Conservation (phyloP, 2,329 filamentous ascomycete genomes). For the Aspergillus clavatus region DNA sequence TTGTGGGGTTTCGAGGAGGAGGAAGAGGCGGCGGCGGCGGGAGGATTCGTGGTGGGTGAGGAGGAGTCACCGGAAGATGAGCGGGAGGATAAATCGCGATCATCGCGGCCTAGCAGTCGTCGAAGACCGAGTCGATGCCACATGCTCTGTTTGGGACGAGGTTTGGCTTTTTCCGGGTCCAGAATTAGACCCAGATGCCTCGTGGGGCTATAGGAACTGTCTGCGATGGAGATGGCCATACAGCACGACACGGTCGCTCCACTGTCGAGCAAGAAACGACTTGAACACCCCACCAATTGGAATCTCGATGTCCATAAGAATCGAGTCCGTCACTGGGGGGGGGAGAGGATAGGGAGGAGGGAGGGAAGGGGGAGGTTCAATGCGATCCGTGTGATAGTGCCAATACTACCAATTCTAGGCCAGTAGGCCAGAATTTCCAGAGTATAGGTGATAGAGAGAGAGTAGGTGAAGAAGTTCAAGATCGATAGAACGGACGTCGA, state of each 20-base stretch:
- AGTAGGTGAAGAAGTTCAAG: constrained; percentile 5
- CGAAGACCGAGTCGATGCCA: constrained; percentile 42
- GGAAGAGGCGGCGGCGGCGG: constrained; percentile 10
- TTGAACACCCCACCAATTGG: constrained; percentile 31
- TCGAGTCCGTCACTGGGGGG: constrained; percentile 12
- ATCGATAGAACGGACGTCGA: too few relatives aligned
- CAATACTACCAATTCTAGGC: too few relatives aligned
- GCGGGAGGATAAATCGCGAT: constrained; percentile 29
- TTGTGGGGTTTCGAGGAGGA: constrained; percentile 22
- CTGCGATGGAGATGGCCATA: constrained; percentile 41
- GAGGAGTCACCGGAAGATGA: constrained; percentile 15
- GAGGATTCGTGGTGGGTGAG: constrained; percentile 12
- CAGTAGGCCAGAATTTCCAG: too few relatives aligned
- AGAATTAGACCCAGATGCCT: constrained; percentile 31
- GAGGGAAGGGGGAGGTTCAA: too few relatives aligned
- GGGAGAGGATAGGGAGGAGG: not conserved
- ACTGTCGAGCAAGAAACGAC: constrained; percentile 29
- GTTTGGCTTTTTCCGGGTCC: constrained; percentile 31
- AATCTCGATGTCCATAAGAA: constrained; percentile 37
- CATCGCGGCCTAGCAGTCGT: constrained; percentile 41
- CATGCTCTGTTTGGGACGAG: constrained; percentile 40
- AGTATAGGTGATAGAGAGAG: constrained; percentile 3
- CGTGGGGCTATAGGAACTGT: constrained; percentile 35
- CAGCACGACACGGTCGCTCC: constrained; percentile 27
- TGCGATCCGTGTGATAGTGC: too few relatives aligned